These are phyloP conservation scores for Trichophyton mentagrophytes DNA, from an alignment of 2,329 filamentous ascomycete species.

Conservation along the genomic window DNA sequence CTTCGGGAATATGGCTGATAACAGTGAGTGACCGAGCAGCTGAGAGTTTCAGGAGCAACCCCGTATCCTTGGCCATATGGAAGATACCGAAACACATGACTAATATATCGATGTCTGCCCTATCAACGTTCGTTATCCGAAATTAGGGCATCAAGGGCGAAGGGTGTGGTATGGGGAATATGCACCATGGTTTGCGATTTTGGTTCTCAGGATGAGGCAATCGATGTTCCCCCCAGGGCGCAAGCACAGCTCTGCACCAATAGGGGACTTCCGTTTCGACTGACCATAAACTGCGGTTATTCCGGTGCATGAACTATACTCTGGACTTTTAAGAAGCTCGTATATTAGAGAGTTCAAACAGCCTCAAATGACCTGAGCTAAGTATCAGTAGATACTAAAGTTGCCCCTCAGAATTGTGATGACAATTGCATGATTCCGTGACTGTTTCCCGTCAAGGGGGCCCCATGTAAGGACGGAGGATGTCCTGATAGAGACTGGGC, in stretches of 20 bases:
- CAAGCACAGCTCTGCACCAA: not conserved
- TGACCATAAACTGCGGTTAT: not conserved
- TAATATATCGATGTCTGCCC: not conserved
- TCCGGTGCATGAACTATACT: constrained; percentile 1
- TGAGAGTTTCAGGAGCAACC: constrained; percentile 1
- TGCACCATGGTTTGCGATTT: not conserved
- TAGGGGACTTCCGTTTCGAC: not conserved
- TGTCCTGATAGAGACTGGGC: not conserved
- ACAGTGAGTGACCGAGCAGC: not conserved
- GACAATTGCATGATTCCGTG: not conserved
- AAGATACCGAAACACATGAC: not conserved
- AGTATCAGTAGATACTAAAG: no score
- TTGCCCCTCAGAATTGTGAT: not conserved
- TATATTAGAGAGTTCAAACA: not conserved
- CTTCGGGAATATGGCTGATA: not conserved
- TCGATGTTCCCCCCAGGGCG: not conserved
- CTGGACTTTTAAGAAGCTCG: not conserved
- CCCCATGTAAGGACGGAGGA: not conserved
- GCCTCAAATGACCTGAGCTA: not conserved
- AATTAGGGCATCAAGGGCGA: not conserved
- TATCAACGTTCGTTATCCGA: not conserved
- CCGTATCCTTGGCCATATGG: not conserved
- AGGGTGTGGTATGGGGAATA: not conserved
- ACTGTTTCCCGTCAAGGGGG: not conserved
- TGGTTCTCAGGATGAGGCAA: not conserved